Percentiles rank a stretch among this genome's conserved stretches.
These are phyloP conservation scores for Microdochium trichocladiopsis DNA, from an alignment of 2,329 filamentous ascomycete species.

Conservation along the genomic window DNA sequence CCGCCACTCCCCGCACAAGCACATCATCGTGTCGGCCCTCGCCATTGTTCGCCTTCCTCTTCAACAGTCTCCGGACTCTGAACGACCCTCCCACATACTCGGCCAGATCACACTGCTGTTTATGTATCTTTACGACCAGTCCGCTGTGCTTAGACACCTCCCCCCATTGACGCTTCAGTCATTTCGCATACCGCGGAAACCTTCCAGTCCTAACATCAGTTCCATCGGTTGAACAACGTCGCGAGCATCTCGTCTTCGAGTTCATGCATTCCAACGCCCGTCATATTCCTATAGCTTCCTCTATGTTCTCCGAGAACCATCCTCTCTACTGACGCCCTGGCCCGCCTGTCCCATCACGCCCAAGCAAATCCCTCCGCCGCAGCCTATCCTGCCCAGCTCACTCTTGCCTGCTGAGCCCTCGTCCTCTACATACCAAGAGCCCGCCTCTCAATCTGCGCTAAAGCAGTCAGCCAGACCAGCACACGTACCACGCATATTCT, in stretches of 20 bases:
- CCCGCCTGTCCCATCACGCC: not conserved
- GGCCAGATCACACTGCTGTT: constrained; percentile 50
- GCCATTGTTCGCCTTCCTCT: not conserved
- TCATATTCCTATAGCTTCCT: constrained; percentile 39
- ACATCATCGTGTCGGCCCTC: not conserved
- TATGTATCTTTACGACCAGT: constrained; percentile 97
- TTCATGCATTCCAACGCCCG: constrained; percentile 52
- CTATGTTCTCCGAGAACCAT: constrained; percentile 48
- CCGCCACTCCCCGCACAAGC: not conserved
- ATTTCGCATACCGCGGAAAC: constrained; percentile 94
- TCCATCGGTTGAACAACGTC: constrained; percentile 76
- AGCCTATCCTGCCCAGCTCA: constrained; percentile 6
- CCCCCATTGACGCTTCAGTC: constrained; percentile 92
- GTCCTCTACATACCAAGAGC: not conserved
- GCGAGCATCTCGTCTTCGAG: constrained; percentile 29
- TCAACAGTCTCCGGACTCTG: not conserved
- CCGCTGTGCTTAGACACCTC: constrained; percentile 89
- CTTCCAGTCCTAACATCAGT: constrained; percentile 81
- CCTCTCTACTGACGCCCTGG: constrained; percentile 45
- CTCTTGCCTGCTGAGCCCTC: not conserved
- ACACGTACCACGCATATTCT: not conserved
- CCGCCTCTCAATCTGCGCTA: not conserved
- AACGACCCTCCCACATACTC: not conserved
- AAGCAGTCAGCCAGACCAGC: not conserved
- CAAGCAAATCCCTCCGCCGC: not conserved